Evolutionary conservation across 2,329 filamentous ascomycete genomes (phyloP).

Genomic region (Akanthomyces uredinophilus): DNA sequence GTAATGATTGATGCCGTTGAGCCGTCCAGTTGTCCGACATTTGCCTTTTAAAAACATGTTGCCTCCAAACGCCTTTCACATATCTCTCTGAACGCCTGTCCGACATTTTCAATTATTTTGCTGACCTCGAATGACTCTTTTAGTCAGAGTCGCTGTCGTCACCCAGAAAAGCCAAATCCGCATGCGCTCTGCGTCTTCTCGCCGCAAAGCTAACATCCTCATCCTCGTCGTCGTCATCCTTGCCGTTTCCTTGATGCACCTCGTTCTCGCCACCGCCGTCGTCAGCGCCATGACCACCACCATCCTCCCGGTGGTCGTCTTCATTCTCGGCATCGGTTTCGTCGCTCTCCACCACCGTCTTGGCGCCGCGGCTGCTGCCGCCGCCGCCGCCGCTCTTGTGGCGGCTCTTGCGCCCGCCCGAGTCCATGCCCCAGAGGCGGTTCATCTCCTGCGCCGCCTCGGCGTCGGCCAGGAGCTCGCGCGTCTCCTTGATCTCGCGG

Average conservation of each 20-base stretch:
- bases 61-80: constrained; percentile 5
- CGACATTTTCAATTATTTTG: neutral
- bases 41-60: neutral
- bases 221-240: constrained; percentile 27
- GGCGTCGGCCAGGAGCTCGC: constrained; percentile 79
- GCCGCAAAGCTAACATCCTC: constrained; percentile 34
- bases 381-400: constrained; percentile 28
- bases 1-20: neutral
- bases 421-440: constrained; percentile 63
- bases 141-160: constrained; percentile 63
- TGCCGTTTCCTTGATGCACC: constrained; percentile 22
- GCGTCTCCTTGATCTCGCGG: constrained; percentile 76
- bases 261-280: constrained; percentile 23
- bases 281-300: constrained; percentile 19
- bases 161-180: constrained; percentile 61
- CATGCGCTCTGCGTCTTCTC: constrained; percentile 43
- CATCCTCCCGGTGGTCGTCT: constrained; percentile 24
- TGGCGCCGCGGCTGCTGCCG: constrained; percentile 25
- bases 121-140: neutral
- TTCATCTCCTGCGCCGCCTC: constrained; percentile 81
- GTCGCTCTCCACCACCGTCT: constrained; percentile 24
- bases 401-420: constrained; percentile 37
- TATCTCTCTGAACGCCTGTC: neutral
- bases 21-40: neutral
- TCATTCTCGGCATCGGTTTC: constrained; percentile 26